These are phyloP conservation scores for Lachancea dasiensis DNA, from an alignment of 805 yeast genomes.

Conservation along the genomic window DNA sequence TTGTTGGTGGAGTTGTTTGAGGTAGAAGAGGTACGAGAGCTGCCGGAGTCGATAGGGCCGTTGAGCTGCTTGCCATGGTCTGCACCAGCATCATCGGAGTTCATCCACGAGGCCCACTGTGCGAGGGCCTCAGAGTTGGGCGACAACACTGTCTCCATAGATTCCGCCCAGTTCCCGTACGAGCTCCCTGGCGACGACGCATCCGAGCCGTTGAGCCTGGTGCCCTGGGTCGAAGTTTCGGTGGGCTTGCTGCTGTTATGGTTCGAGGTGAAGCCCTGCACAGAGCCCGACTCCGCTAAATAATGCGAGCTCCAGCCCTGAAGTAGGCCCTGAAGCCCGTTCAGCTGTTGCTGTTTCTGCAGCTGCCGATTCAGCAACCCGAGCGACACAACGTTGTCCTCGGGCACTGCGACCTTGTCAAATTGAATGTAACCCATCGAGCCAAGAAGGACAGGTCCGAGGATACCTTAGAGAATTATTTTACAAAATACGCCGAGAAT, in stretches of 20 bases:
- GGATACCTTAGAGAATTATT: neutral
- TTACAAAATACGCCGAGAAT: too few relatives aligned
- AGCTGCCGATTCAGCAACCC: constrained; percentile 10
- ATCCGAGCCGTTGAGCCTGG: neutral
- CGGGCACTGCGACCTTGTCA: constrained; percentile 12
- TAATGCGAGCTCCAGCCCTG: constrained; percentile 1
- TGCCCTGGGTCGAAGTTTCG: neutral
- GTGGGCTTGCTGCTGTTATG: neutral
- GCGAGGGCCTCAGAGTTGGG: constrained; percentile 6
- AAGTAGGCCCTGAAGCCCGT: neutral
- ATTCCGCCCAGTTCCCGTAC: neutral
- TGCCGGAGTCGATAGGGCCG: neutral
- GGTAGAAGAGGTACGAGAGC: neutral
- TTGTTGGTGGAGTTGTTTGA: neutral
- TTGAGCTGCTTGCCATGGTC: too few relatives aligned
- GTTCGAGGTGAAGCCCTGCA: neutral
- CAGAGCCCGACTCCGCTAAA: neutral
- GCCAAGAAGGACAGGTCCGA: neutral
- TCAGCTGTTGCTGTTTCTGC: constrained; percentile 3
- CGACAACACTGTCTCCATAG: constrained; percentile 6
- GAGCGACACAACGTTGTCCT: constrained; percentile 11
- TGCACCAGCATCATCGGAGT: too few relatives aligned
- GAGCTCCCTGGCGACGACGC: neutral
- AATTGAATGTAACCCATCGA: constrained; percentile 13
- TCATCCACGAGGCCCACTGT: constrained; percentile 6